These are phyloP conservation scores for Stentor coeruleus DNA, from an alignment of 73 alveolate species.

Conservation along the genomic window DNA sequence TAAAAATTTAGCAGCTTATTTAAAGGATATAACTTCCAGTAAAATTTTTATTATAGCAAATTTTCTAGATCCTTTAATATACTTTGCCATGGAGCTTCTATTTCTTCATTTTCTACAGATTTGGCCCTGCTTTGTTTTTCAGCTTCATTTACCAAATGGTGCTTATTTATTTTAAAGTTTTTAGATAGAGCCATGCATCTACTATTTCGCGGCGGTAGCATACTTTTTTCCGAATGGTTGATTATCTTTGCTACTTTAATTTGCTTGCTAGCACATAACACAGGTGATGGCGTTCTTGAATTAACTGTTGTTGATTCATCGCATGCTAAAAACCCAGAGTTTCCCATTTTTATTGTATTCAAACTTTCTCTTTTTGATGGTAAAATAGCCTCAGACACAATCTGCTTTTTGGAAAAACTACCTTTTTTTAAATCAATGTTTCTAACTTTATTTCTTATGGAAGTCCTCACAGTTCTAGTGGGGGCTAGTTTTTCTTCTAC, in stretches of 20 bases:
- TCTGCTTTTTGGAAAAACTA: not conserved
- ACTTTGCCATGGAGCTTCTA: not conserved
- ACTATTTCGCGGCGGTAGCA: not conserved
- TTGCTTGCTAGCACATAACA: no score
- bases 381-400: not conserved
- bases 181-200: not conserved
- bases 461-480: no score
- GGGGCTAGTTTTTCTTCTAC: no score
- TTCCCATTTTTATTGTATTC: no score
- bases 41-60: no score
- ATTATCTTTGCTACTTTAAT: no score
- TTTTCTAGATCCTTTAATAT: not conserved
- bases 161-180: not conserved
- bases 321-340: not conserved
- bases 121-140: not conserved
- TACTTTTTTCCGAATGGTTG: no score
- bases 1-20: no score
- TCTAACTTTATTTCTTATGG: not conserved
- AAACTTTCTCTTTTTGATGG: not conserved
- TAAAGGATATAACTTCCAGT: no score
- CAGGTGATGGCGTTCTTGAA: constrained; percentile 6
- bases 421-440: not conserved
- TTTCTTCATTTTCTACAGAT: not conserved
- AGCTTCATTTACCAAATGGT: not conserved
- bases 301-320: not conserved